Evolutionary conservation across 805 yeast species (phyloP).

Genomic region (Candida maris): DNA sequence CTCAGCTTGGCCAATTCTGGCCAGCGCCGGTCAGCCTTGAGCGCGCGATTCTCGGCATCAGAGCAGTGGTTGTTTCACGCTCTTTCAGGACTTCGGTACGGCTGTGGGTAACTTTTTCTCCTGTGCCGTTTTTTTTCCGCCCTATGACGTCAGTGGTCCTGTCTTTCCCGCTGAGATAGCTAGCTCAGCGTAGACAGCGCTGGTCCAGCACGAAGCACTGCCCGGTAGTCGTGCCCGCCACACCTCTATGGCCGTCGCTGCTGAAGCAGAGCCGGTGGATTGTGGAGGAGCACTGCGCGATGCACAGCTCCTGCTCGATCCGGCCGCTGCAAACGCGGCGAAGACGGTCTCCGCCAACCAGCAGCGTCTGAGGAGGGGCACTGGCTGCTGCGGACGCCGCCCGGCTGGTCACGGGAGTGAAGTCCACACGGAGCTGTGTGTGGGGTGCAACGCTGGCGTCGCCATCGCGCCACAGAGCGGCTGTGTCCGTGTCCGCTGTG

Average conservation of each 20-base stretch:
- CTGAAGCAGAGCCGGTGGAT: not conserved
- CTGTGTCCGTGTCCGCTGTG: conserved; percentile 7
- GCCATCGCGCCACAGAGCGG: too few species aligned
- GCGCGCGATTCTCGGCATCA: too few species aligned
- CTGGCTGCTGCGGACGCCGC: not conserved
- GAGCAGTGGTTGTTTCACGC: too few species aligned
- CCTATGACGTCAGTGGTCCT: too few species aligned
- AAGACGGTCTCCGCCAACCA: conserved; percentile 9
- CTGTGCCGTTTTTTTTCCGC: too few species aligned
- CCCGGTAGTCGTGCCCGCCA: not conserved
- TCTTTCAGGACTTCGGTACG: too few species aligned
- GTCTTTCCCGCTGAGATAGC: too few species aligned
- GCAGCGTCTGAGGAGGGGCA: not conserved
- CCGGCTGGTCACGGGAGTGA: conserved; percentile 1
- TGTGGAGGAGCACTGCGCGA: not conserved
- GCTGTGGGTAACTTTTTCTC: too few species aligned
- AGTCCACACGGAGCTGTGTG: conserved; percentile 9
- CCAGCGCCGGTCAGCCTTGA: too few species aligned
- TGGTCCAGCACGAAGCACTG: not conserved
- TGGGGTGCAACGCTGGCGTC: too few species aligned
- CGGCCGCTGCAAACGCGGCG: not conserved
- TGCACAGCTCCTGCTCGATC: not conserved
- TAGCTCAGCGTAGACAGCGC: too few species aligned
- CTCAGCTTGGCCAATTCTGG: too few species aligned
- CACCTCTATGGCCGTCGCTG: not conserved